Evolutionary conservation across 768 basidiomycete species (phyloP), one percentile per base, ranked within the genome.

Genomic region (Lactarius hatsudake): DNA sequence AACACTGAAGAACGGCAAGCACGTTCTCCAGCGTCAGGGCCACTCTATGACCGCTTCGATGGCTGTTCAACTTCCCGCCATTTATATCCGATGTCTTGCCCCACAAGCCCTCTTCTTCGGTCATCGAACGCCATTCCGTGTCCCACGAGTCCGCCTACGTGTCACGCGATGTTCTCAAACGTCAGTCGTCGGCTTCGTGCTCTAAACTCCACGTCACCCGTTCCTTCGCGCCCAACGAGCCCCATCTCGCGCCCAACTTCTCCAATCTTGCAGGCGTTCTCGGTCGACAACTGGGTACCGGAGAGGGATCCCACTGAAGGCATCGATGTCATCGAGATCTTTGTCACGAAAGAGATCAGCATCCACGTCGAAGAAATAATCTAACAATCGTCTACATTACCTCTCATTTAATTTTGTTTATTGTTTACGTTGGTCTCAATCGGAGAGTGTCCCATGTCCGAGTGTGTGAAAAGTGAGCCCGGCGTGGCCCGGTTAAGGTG

Each of bases 311-410:
- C 67, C 2, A 68, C 67, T 18, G 62, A 60, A 34, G 53, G 62
- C 3, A 68, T 68, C 34, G 62, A 64, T 17, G 43, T 60, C 30
- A 68, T 68, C 42, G 62, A 68, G 20, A 68, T 68, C 12, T 28
- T 60, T 58, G 67, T 68, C 53, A 68, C 53, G 53, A 64, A 54
- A 18, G 62, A 64, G 53, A 55, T 60, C 34, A 64, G 51, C 48
- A 15, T 64, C 30, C 15, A 43, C 57, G 5, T 66, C 55, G 65
- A 66, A 26, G 65, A 53, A 32, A 40, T 17, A 2, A 5, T 23
- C 13, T 56, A 28, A 66, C 10, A 38, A 12, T 38, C 13, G 36
- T 13, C 12, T 36, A 10, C 36, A 38, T 38, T 38, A 38, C 36
- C 0, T 38, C 12, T 38, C 12, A 58, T 53, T 42, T 26, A 45